A percentile compares a stretch with the other conserved stretches of the same genome.
Evolutionary conservation across 768 basidiomycete genomes (phyloP).

Genomic region (Gloeophyllum trabeum): DNA sequence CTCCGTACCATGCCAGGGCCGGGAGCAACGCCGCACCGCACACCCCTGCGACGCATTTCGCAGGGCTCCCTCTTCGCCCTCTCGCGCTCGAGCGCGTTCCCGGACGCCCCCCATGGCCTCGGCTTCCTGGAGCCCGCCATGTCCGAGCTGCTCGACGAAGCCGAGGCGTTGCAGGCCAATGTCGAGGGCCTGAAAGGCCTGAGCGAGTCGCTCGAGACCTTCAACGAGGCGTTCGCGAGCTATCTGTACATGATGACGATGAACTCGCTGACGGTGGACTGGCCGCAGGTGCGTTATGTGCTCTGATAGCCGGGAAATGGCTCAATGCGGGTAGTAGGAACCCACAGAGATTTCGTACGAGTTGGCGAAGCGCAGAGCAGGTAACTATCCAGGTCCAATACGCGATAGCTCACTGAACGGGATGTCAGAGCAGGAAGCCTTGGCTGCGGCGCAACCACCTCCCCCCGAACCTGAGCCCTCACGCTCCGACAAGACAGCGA

Average conservation of each 20-base stretch:
- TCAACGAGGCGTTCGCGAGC: slow-evolving; percentile 91
- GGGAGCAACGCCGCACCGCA: slow-evolving; percentile 58
- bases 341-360: slow-evolving; percentile 24
- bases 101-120: slow-evolving; percentile 73
- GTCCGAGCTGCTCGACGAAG: slow-evolving; percentile 82
- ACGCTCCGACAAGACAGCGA: slow-evolving; percentile 17
- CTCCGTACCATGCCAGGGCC: too few species aligned
- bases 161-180: slow-evolving; percentile 68
- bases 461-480: slow-evolving; percentile 13
- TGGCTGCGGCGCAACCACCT: slow-evolving; percentile 20
- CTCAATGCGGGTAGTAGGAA: slow-evolving; percentile 8
- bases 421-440: slow-evolving; percentile 44
- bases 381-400: slow-evolving; percentile 20
- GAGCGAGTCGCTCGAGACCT: slow-evolving; percentile 65
- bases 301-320: background rate
- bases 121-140: slow-evolving; percentile 81
- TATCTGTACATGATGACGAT: slow-evolving; percentile 90
- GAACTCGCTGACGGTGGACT: slow-evolving; percentile 91
- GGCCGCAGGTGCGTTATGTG: slow-evolving; percentile 56
- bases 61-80: slow-evolving; percentile 85
- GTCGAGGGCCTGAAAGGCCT: slow-evolving; percentile 60
- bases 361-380: slow-evolving; percentile 48
- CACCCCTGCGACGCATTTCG: slow-evolving; percentile 81
- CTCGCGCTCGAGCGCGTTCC: slow-evolving; percentile 63
- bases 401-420: background rate